phyloP scores from a whole-genome alignment of 208 protist genomes.

The Herpetomonas samuelpessoai region DNA sequence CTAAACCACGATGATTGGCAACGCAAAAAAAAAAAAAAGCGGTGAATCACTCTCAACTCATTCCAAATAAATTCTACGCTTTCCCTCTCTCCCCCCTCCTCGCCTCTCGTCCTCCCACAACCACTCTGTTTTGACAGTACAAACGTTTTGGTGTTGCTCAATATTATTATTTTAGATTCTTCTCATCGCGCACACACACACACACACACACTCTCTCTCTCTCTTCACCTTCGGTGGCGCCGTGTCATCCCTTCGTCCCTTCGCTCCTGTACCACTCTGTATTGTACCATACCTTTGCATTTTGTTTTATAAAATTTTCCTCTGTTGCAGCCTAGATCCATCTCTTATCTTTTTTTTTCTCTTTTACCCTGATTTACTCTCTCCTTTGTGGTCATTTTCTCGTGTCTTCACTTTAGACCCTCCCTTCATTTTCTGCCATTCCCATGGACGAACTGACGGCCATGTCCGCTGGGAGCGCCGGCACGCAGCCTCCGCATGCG shows the following conservation, averaged over 20 bases:
- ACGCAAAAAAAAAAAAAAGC: too few species aligned
- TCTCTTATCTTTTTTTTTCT: constrained; percentile 6
- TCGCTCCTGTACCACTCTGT: constrained; percentile 4
- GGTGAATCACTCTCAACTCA: too few species aligned
- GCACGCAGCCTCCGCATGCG: neutral
- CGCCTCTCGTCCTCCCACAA: too few species aligned
- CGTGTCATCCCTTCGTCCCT: neutral
- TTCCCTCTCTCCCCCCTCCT: too few species aligned
- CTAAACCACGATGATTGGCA: too few species aligned
- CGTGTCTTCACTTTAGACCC: neutral
- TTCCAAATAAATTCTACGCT: too few species aligned
- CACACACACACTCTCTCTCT: neutral
- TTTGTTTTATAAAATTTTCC: neutral
- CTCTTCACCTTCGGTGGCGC: neutral
- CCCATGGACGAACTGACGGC: neutral
- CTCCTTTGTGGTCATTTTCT: neutral
- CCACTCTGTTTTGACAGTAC: too few species aligned
- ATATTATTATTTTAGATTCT: too few species aligned
- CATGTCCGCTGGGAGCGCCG: neutral
- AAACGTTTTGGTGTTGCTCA: too few species aligned
- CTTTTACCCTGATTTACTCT: neutral
- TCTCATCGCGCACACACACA: neutral
- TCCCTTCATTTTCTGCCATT: neutral
- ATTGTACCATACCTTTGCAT: constrained; percentile 13
- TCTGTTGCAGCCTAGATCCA: neutral